These are phyloP conservation scores for Penicillium frequentans DNA, from an alignment of 2,329 filamentous ascomycete species.

Conservation along the genomic window DNA sequence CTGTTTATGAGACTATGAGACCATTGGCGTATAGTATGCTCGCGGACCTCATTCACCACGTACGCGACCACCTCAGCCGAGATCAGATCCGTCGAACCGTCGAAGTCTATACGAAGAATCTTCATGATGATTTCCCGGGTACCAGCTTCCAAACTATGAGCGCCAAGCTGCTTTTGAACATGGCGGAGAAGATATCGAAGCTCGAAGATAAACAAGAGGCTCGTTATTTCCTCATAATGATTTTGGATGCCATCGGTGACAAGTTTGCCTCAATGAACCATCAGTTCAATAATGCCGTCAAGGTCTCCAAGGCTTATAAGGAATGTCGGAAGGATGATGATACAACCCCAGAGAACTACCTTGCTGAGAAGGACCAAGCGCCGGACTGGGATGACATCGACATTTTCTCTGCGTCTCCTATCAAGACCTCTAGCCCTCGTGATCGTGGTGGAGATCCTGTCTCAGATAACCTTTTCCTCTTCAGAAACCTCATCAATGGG, in stretches of 20 bases:
- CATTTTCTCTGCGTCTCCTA: conserved; percentile 93
- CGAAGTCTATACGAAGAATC: conserved; percentile 93
- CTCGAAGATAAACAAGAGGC: conserved; percentile 91
- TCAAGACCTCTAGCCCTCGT: conserved; percentile 88
- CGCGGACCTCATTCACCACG: conserved; percentile 95
- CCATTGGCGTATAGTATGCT: conserved; percentile 98
- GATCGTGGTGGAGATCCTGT: conserved; percentile 89
- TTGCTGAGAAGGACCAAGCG: conserved; percentile 74
- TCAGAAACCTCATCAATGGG: conserved; percentile 93
- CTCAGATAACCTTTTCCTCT: conserved; percentile 95
- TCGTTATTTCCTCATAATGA: conserved; percentile 93
- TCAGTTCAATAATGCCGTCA: conserved; percentile 92
- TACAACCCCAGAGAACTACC: conserved; percentile 71
- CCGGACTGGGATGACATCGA: conserved; percentile 98
- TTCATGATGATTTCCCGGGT: conserved; percentile 93
- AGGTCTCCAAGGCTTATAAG: conserved; percentile 84
- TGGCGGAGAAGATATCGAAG: conserved; percentile 97
- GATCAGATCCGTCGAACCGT: conserved; percentile 95
- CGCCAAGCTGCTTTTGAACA: conserved; percentile 91
- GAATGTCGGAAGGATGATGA: conserved; percentile 68
- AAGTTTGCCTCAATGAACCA: conserved; percentile 98
- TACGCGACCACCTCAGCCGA: conserved; percentile 81
- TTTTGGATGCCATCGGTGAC: conserved; percentile 94
- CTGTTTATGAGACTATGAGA: conserved; percentile 94
- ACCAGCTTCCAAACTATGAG: conserved; percentile 99